Percentiles rank a stretch among this genome's conserved stretches.
phyloP scores from a whole-genome alignment of 768 basidiomycete genomes.

The Agrocybe pediades region DNA sequence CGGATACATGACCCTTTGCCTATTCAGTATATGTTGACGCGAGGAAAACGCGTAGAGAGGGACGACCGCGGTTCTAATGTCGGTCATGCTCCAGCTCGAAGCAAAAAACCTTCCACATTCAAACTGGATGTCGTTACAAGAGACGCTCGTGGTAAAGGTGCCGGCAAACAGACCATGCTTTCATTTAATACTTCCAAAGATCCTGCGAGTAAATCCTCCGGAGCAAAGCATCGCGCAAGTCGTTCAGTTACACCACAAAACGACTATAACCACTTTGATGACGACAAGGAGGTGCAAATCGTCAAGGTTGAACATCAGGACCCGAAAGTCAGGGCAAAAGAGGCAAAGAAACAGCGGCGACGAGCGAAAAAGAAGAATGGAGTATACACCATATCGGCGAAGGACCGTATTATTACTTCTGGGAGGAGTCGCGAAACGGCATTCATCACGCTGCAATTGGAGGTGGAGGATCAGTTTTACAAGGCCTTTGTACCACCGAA shows the following conservation, averaged over 20 bases:
- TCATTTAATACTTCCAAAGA: constrained; percentile 23
- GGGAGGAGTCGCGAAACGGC: constrained; percentile 31
- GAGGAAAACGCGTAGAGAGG: background rate
- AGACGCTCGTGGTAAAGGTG: constrained; percentile 18
- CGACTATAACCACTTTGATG: constrained; percentile 22
- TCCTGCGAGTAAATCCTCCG: background rate
- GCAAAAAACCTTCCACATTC: constrained; percentile 18
- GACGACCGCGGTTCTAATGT: background rate
- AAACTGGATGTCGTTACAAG: background rate
- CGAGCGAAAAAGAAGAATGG: constrained; percentile 17
- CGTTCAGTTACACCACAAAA: background rate
- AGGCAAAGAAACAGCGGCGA: constrained; percentile 26
- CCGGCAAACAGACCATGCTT: constrained; percentile 38
- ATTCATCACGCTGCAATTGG: constrained; percentile 42
- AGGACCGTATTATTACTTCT: constrained; percentile 37
- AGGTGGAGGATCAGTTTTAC: constrained; percentile 42
- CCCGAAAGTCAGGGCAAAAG: constrained; percentile 28
- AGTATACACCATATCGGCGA: constrained; percentile 40
- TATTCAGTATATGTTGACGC: background rate
- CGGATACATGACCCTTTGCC: too few relatives aligned
- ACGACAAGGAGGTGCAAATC: constrained; percentile 34
- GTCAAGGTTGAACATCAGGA: background rate
- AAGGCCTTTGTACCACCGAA: constrained; percentile 30
- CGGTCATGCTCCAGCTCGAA: constrained; percentile 6
- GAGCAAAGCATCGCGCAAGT: background rate